Evolutionary conservation across 371 early-diverging fungal species (phyloP), one percentile per base, ranked within the genome.

Genomic region (Mucor saturninus): DNA sequence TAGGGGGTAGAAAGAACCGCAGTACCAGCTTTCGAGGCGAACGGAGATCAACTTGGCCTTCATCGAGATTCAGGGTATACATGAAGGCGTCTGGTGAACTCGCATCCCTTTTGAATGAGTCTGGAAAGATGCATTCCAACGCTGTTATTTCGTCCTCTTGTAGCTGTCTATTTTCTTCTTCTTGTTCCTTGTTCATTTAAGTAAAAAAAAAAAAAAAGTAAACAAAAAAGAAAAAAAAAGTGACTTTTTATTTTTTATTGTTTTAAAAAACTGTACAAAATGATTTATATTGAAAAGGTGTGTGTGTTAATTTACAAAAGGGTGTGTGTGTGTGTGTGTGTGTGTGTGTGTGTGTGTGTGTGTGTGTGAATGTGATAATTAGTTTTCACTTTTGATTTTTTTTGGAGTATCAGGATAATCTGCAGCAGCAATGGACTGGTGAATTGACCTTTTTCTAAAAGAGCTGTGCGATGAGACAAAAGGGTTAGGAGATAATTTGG

Each of bases 1-100:
- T 80, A 31, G 76, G 68, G 1, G 91, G 92, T 13, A 91, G 73
- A 65, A 87, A 81, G 61, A 91, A 76, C 4, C 78, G 74, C 7
- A 91, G 7, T 9, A 69, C 63, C 0, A 82, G 46, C 32, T 68
- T 57, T 2, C 83, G 65, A 38, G 77, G 78, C 5, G 83, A 82
- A 42, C 63, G 54, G 21, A 69, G 2, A 9, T 65, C 42, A 5
- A 13, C n/a, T 0, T 70, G 59, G 7, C 69, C 77, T 56, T 72
- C 31, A 48, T 80, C 81, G 4, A 80, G 65, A 57, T 77, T 73
- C 13, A 79, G 39, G 2, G 75, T 74, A 32, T 68, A 69, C 10
- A 59, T 58, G 32, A 68, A 77, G 0, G 68, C 72, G 29, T 74
- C 53, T 1, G 68, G 29, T 2, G 62, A 59, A 3, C 30, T 37